Conservation (phyloP, 2,329 filamentous ascomycete species). For the Claviceps capensis region DNA sequence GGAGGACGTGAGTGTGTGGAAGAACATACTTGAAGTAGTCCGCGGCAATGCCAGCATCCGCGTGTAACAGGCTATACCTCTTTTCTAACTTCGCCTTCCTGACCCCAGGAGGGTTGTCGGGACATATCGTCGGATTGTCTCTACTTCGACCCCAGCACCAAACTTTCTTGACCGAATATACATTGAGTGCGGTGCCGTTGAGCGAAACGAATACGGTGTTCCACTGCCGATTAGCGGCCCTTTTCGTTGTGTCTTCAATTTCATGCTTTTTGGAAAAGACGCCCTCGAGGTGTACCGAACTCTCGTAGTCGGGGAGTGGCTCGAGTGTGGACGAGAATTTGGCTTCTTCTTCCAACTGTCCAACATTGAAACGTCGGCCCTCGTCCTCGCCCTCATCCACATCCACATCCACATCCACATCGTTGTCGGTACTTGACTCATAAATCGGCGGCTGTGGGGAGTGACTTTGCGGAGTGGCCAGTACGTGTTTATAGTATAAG, state of each 20-base stretch:
- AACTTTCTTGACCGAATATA: slow-evolving; percentile 50
- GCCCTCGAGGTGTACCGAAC: slow-evolving; percentile 39
- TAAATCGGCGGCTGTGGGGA: slow-evolving; percentile 35
- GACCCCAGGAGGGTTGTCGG: slow-evolving; percentile 37
- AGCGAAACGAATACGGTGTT: slow-evolving; percentile 47
- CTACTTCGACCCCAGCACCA: slow-evolving; percentile 34
- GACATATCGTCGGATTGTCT: slow-evolving; percentile 34
- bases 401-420: neutral
- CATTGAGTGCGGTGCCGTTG: slow-evolving; percentile 52
- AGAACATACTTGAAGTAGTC: slow-evolving; percentile 53
- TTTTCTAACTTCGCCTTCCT: slow-evolving; percentile 43
- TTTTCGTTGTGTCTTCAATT: slow-evolving; percentile 48
- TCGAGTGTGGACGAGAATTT: slow-evolving; percentile 24
- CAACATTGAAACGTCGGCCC: neutral
- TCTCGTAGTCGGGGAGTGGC: slow-evolving; percentile 40
- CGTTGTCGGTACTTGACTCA: slow-evolving; percentile 13
- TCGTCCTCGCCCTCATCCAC: slow-evolving; percentile 3
- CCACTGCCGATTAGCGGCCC: slow-evolving; percentile 51
- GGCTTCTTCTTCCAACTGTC: slow-evolving; percentile 15
- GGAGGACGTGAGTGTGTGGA: too few relatives aligned
- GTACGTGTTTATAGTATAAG: slow-evolving; percentile 36
- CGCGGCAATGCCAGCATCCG: slow-evolving; percentile 59
- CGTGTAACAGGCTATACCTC: slow-evolving; percentile 60
- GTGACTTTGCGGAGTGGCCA: slow-evolving; percentile 29
- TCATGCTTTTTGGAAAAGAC: slow-evolving; percentile 53